Base-by-base conservation (phyloP, 768 basidiomycete genomes). In the Rhodosporidiobolus odoratus region DNA sequence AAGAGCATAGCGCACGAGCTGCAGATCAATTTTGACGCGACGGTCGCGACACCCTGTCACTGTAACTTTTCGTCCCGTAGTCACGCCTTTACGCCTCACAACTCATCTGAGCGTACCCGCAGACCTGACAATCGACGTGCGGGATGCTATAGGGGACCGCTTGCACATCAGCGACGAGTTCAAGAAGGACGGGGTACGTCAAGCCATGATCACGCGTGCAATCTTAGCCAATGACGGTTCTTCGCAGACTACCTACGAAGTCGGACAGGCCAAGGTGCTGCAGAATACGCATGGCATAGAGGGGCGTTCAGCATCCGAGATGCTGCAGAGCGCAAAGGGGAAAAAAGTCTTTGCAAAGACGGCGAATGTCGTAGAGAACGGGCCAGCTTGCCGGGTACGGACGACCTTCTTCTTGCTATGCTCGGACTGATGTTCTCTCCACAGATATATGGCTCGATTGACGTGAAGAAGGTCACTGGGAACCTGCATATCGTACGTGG, bases 61-160 rank as follows among this genome's bases (percentile, higher is more conserved):
- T 91, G 93, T 95, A 79, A 80, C 92, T 86, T 25, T 21, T 21
- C 15, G 27, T 45, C 47, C 12, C n/a, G n/a, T n/a, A n/a, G n/a
- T n/a, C n/a, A n/a, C 41, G 1, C 47, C 12, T 41, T 25, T 21
- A 12, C n/a, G 4, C 25, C 27, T 27, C 10, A 41, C 21, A 4
- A 27, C 25, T 37, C 30, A 15, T 8, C 19, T 21, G 48, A 15
- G 12, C 19, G 35, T 23, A 10, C 16, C 25, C 40, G 16, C 72
- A 97, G 94, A 84, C 78, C 82, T 98, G 60, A 88, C 86, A 58
- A 89, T 97, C 34, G 95, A 98, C 78, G 78, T 99, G 70, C 83
- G 93, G 67, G 95, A 99, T 78, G 90, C 89, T 0, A 84, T 96
- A n/a, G 95, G 95, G 4, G 95, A 99, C 79, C 83, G 95, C 50